Conservation (phyloP, 306 rosid species). For the Castanopsis chinensis region DNA sequence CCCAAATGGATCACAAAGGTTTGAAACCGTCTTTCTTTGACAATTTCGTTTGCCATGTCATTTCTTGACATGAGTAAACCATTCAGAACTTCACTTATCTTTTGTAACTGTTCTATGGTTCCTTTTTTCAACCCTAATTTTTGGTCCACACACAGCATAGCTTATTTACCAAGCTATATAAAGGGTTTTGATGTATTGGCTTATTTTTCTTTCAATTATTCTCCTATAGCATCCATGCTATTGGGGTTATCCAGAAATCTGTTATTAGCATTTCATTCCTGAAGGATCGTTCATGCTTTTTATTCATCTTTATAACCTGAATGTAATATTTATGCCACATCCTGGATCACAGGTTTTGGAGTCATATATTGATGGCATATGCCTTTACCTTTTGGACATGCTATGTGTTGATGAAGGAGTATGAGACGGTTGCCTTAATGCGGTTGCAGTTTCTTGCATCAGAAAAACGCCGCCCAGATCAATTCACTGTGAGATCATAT, state of each 20-base stretch:
- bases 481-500: constrained; percentile 64
- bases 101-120: background rate
- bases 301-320: background rate
- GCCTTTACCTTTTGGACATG: constrained; percentile 88
- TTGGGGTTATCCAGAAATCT: background rate
- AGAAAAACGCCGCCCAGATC: constrained; percentile 84
- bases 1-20: constrained; percentile 57
- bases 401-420: constrained; percentile 72
- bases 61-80: background rate
- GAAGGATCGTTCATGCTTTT: background rate
- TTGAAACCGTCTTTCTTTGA: constrained; percentile 17
- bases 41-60: background rate
- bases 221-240: too few relatives aligned
- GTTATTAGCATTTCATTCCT: background rate
- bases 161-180: background rate
- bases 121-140: background rate
- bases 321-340: constrained; percentile 6
- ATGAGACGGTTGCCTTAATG: constrained; percentile 69
- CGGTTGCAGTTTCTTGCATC: constrained; percentile 83
- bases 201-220: background rate
- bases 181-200: background rate
- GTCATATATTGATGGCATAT: constrained; percentile 78
- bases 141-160: background rate
- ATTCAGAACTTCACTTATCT: background rate
- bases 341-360: constrained; percentile 67